Base-by-base conservation (phyloP, 345 rosid genomes). In the Hibiscus syriacus region DNA sequence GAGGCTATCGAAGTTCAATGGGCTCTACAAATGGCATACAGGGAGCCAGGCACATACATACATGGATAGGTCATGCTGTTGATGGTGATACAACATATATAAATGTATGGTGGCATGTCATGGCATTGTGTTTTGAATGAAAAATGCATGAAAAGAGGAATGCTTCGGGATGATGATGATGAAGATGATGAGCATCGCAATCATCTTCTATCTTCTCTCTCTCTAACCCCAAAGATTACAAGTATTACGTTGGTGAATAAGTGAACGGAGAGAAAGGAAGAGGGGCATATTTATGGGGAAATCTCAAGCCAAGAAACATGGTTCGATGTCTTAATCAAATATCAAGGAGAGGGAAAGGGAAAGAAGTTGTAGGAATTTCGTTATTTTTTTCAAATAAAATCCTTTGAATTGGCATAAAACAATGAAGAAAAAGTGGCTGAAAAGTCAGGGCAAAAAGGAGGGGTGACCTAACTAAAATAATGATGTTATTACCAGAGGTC, bases 31-130 rank as follows among this genome's bases (percentile, higher is more conserved):
- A 88, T 88, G 95, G 95, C 95, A 88, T 88, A 88, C 95, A 88
- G 95, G 95, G 95, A 88, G 95, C 95, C 95, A 88, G 95, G 95
- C 91, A 86, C 77, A 84, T 81, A 69, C 95, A 88, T 88, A 88
- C 90, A 88, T 91, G 95, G 90, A 50, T 50, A n/a, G n/a, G 27
- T 50, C 55, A 50, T 50, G 55, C 13, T 50, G 55, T 0, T 50
- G 13, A 0, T 50, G 55, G 19, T 19, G 25, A 45, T 32, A 32
- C 3, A 50, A 84, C 63, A 56, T 57, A 41, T 49, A 55, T 55
- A 46, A 34, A 74, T 65, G n/a, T 4, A 14, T 50, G n/a, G n/a
- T n/a, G n/a, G 25, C 38, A 60, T 30, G 48, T 58, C 73, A 56
- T 58, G 65, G 54, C 4, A 19, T 58, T 8, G 10, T 53, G 49